phyloP scores from a whole-genome alignment of 768 basidiomycete species.

The Gymnopilus dilepis region DNA sequence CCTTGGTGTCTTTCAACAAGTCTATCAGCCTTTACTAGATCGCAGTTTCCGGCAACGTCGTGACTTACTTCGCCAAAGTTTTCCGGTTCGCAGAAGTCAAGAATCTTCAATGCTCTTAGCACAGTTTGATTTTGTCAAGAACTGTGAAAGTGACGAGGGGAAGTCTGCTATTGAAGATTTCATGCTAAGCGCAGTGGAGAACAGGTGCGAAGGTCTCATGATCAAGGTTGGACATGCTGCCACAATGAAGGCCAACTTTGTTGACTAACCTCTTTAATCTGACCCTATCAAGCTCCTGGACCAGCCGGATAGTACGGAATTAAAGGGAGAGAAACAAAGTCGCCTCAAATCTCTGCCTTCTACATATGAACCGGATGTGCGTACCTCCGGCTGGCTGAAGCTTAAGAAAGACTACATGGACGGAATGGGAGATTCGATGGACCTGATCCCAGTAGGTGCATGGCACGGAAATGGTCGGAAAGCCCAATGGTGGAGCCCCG shows the following conservation, averaged over 20 bases:
- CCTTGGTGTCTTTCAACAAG: constrained; percentile 1
- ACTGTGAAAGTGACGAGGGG: constrained; percentile 67
- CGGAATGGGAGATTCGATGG: constrained; percentile 77
- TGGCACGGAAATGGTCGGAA: constrained; percentile 94
- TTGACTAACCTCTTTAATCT: background rate
- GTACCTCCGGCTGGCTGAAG: constrained; percentile 88
- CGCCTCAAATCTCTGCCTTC: constrained; percentile 76
- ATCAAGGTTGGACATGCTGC: constrained; percentile 61
- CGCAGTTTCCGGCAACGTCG: constrained; percentile 76
- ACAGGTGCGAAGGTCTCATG: constrained; percentile 93
- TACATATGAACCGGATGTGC: constrained; percentile 90
- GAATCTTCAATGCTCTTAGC: constrained; percentile 54
- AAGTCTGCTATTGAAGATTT: constrained; percentile 72
- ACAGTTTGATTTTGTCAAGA: constrained; percentile 75
- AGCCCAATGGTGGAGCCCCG: constrained; percentile 90
- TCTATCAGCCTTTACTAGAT: constrained; percentile 63
- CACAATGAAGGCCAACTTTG: background rate
- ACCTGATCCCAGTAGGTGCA: constrained; percentile 76
- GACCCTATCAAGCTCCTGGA: constrained; percentile 62
- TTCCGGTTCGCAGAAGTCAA: constrained; percentile 51
- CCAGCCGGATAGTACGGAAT: constrained; percentile 40
- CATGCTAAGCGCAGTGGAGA: constrained; percentile 75
- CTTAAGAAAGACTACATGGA: constrained; percentile 92
- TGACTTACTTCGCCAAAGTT: constrained; percentile 61
- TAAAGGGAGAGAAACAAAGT: constrained; percentile 33